Base-by-base conservation (phyloP, 1,284 basidiomycete genomes). In the Moesziomyces antarcticus region DNA sequence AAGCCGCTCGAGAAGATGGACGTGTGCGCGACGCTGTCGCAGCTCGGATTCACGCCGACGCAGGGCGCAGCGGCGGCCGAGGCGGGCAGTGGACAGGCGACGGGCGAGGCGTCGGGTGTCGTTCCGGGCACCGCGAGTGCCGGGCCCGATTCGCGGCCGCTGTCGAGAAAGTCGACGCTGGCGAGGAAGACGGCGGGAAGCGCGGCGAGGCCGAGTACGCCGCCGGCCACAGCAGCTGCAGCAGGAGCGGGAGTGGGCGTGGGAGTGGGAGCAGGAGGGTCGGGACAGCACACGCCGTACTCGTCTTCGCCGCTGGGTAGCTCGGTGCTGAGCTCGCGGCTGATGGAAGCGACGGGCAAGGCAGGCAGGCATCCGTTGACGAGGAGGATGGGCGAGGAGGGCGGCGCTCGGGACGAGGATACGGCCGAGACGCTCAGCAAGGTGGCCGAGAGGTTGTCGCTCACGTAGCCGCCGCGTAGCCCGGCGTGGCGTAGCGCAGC, bases 1-100 rank as follows among this genome's bases (percentile, higher is more conserved):
- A 80, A 80, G 50, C 79, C 79, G 14, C 50, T 80, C 49, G 78
- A 79, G 50, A 77, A 72, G 63, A 64, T 68, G 7, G 77, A 80
- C 48, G 77, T 80, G 18, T 69, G 69, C 48, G 73, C 57, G 13
- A 66, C 68, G 14, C 55, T 80, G 18, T 69, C 68, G 9, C 53
- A 67, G 61, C 62, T 80, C 35, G 78, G 78, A 0, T 78, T 78
- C 43, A 72, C 72, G 21, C 62, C 72, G 21, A 65, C 58, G 30
- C 72, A 70, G 52, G 62, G 45, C 25, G 50, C 52, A 41, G 53
- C 41, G 37, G 45, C 27, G 4, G 22, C 37, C 7, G 67, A 60
- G 20, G 10, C 49, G 22, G 27, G 20, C 33, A 43, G 25, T 18
- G 40, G 44, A 3, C 56, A 59, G 49, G 42, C 11, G 20, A 11